Percentiles rank a stretch among this genome's conserved stretches.
These are phyloP conservation scores for Ophiocordyceps camponoti-floridani DNA, from an alignment of 2,329 filamentous ascomycete species.

Conservation along the genomic window DNA sequence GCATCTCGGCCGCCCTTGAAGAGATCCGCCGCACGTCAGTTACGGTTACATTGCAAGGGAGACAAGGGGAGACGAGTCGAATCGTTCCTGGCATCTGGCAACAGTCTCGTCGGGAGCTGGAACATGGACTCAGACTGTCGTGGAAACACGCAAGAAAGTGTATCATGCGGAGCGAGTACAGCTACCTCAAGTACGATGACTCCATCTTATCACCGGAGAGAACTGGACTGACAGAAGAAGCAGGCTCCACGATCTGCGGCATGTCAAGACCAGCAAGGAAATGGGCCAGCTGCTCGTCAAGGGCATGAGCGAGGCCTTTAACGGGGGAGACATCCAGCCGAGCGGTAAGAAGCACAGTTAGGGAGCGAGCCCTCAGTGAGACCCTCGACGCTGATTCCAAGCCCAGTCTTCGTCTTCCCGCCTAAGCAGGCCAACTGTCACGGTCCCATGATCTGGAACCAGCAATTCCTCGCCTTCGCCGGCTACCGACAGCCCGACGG, in stretches of 20 bases:
- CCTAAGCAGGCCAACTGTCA: background rate
- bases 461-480: slow-evolving; percentile 1
- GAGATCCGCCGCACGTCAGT: background rate
- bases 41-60: too few relatives aligned
- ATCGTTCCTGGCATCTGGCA: background rate
- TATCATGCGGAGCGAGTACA: slow-evolving; percentile 2
- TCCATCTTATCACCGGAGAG: too few relatives aligned
- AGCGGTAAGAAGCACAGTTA: background rate
- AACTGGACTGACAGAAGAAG: too few relatives aligned
- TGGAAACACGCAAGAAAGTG: slow-evolving; percentile 2
- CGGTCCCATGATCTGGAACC: slow-evolving; percentile 1
- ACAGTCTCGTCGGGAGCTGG: slow-evolving; percentile 1
- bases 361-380: background rate
- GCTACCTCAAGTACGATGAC: background rate
- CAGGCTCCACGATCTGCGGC: slow-evolving; percentile 1
- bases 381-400: background rate
- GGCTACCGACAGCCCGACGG: slow-evolving; percentile 1
- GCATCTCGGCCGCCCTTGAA: background rate
- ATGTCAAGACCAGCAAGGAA: slow-evolving; percentile 1
- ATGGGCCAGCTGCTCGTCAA: slow-evolving; percentile 1
- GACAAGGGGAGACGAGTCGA: too few relatives aligned
- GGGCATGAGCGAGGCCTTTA: slow-evolving; percentile 1
- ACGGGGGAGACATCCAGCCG: slow-evolving; percentile 1
- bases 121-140: slow-evolving; percentile 1
- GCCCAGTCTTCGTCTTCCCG: slow-evolving; percentile 1